Percentiles rank a stretch among this genome's conserved stretches.
Evolutionary conservation across 352 stramenopile genomes (phyloP).

Genomic region (Albugo candida): DNA sequence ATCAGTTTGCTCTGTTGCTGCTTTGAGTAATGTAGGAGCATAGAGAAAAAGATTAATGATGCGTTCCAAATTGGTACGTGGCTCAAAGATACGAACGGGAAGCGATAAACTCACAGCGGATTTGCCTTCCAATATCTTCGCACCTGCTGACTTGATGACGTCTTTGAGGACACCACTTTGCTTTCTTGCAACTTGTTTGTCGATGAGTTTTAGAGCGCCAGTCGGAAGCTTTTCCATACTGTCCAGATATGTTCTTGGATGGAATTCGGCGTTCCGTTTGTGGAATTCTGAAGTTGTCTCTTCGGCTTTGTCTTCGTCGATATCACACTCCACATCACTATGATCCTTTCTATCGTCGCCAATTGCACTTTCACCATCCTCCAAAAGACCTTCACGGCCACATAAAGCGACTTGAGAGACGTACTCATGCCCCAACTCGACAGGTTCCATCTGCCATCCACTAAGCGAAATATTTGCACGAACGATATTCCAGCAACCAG

Average conservation of each 20-base stretch:
- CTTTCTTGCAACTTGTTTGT: constrained; percentile 76
- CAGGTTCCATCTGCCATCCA: constrained; percentile 53
- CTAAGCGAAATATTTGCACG: constrained; percentile 41
- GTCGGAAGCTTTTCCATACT: constrained; percentile 54
- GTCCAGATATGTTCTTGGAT: constrained; percentile 63
- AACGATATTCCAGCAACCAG: constrained; percentile 15
- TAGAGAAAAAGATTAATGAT: constrained; percentile 67
- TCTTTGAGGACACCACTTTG: constrained; percentile 71
- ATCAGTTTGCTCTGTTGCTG: constrained; percentile 32
- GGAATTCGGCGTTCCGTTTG: constrained; percentile 17
- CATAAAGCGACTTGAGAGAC: too few species aligned
- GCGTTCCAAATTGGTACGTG: constrained; percentile 60
- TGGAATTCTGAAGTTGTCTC: constrained; percentile 6
- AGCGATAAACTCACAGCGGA: constrained; percentile 65
- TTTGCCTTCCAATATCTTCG: constrained; percentile 48
- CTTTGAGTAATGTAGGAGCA: constrained; percentile 50
- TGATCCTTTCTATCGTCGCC: constrained; percentile 15
- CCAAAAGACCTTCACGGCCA: constrained; percentile 16
- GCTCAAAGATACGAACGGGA: constrained; percentile 71
- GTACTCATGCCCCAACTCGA: constrained; percentile 24
- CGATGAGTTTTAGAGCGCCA: constrained; percentile 56
- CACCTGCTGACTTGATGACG: constrained; percentile 51
- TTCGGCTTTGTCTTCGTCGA: constrained; percentile 15
- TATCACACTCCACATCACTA: constrained; percentile 1
- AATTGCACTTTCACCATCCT: constrained; percentile 17